phyloP scores from a whole-genome alignment of 2,329 filamentous ascomycete species.

The Monosporascus sp. region DNA sequence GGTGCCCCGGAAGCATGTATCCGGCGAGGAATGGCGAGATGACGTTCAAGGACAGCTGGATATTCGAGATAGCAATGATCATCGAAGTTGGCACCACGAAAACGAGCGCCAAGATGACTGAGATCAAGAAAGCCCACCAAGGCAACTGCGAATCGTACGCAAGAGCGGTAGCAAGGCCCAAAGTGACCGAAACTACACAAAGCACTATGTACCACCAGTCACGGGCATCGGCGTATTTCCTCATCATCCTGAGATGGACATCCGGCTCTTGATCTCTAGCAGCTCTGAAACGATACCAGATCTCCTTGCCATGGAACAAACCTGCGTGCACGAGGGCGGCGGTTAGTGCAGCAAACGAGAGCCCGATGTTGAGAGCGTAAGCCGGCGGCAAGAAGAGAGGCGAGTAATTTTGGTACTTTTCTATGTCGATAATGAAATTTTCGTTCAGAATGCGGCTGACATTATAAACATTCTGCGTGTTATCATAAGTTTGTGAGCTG shows the following conservation, averaged over 20 bases:
- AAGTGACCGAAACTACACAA: conserved; percentile 38
- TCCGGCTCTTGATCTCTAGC: conserved; percentile 43
- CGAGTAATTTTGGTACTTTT: conserved; percentile 48
- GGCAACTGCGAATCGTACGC: conserved; percentile 43
- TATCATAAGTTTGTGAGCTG: conserved; percentile 50
- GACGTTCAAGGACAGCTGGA: conserved; percentile 46
- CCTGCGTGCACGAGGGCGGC: conserved; percentile 33
- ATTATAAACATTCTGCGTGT: conserved; percentile 46
- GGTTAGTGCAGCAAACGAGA: conserved; percentile 49
- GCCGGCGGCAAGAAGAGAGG: conserved; percentile 47
- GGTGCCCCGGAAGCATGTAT: conserved; percentile 53
- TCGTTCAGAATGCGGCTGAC: conserved; percentile 45
- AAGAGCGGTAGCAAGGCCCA: conserved; percentile 39
- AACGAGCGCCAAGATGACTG: conserved; percentile 38
- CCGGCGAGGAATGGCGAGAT: conserved; percentile 50
- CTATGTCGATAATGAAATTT: conserved; percentile 42
- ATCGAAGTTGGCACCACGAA: conserved; percentile 43
- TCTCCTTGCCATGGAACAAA: conserved; percentile 36
- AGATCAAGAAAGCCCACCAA: conserved; percentile 49
- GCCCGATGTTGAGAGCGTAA: conserved; percentile 40
- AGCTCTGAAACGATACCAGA: conserved; percentile 38
- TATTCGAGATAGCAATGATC: conserved; percentile 45
- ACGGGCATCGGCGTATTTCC: conserved; percentile 45
- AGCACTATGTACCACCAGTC: conserved; percentile 49
- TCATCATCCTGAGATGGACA: conserved; percentile 47